A percentile compares a stretch with the other conserved stretches of the same genome.
phyloP scores from a whole-genome alignment of 148 eudicot species.

The Camellia sinensis region DNA sequence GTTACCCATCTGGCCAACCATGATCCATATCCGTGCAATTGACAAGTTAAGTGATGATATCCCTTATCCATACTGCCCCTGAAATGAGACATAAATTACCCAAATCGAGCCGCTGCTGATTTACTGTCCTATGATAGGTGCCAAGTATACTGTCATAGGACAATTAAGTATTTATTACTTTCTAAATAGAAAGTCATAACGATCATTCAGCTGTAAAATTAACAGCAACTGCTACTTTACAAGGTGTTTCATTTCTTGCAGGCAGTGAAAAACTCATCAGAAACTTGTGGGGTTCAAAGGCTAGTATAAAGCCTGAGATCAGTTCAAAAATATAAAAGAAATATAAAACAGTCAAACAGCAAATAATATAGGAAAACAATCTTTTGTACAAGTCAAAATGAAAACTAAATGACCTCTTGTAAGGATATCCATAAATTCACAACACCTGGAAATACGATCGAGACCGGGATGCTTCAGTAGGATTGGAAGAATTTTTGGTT shows the following conservation, averaged over 20 bases:
- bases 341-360: neutral
- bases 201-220: neutral
- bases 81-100: neutral
- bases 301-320: neutral
- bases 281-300: neutral
- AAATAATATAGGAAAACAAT: neutral
- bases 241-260: neutral
- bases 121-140: neutral
- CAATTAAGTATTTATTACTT: neutral
- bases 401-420: neutral
- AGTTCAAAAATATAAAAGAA: neutral
- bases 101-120: neutral
- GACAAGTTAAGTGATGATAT: neutral
- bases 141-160: neutral
- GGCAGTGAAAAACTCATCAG: neutral
- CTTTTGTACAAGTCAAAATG: neutral
- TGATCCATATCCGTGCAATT: neutral
- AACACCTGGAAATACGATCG: slow-evolving; percentile 57
- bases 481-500: slow-evolving; percentile 30
- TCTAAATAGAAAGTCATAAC: neutral
- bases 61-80: neutral
- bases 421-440: neutral
- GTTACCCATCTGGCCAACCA: neutral
- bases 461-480: slow-evolving; percentile 34
- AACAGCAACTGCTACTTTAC: slow-evolving; percentile 2